phyloP scores from a whole-genome alignment of 345 rosid species.

The Salix koriyanagi region DNA sequence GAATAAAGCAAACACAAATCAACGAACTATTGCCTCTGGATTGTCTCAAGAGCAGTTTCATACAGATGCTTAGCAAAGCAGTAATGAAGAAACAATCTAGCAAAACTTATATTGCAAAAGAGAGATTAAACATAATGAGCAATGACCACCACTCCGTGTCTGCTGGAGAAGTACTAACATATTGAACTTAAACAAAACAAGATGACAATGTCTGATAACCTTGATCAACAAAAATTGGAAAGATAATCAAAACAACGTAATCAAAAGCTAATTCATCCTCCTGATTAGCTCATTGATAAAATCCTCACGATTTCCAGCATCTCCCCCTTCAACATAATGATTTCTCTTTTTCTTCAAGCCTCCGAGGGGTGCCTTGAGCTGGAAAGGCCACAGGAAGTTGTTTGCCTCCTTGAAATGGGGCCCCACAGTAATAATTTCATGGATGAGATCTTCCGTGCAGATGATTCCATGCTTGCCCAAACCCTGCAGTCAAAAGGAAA shows the following conservation, averaged over 20 bases:
- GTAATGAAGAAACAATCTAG: background rate
- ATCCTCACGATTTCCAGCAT: constrained; percentile 83
- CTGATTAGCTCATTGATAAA: constrained; percentile 75
- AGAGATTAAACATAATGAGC: background rate
- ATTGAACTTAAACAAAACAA: background rate
- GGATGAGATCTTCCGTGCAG: constrained; percentile 74
- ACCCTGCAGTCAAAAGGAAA: constrained; percentile 32
- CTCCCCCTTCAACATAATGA: constrained; percentile 89
- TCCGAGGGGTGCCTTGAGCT: constrained; percentile 74
- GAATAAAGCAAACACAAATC: background rate
- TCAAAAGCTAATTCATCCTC: constrained; percentile 67
- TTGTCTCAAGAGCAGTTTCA: background rate
- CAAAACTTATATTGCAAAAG: background rate
- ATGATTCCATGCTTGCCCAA: constrained; percentile 68
- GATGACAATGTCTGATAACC: background rate
- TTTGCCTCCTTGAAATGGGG: constrained; percentile 87
- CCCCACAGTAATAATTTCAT: constrained; percentile 81
- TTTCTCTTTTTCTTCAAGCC: constrained; percentile 81
- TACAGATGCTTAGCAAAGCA: no score
- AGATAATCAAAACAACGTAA: background rate
- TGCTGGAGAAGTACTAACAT: background rate
- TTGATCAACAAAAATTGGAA: background rate
- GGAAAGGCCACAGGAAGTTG: constrained; percentile 83
- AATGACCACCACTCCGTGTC: background rate
- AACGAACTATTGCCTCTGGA: background rate